phyloP scores from a whole-genome alignment of 345 rosid species.

The Eucalyptus curtisii region DNA sequence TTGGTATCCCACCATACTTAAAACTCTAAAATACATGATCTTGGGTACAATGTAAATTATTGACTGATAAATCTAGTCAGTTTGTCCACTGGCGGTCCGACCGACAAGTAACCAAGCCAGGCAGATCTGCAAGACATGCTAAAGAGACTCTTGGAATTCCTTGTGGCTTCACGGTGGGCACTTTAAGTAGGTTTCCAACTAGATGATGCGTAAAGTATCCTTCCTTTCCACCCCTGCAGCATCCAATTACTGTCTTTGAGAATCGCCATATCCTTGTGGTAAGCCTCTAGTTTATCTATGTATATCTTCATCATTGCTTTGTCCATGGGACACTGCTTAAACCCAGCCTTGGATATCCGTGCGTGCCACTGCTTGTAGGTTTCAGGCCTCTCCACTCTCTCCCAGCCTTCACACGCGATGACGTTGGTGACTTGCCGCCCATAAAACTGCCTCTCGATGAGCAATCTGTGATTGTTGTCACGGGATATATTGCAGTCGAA shows the following conservation, averaged over 20 bases:
- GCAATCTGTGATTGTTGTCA: conserved; percentile 14
- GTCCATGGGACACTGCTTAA: conserved; percentile 22
- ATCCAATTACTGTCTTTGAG: neutral
- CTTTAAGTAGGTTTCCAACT: neutral
- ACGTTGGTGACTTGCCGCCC: conserved; percentile 20
- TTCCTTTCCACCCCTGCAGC: conserved; percentile 2
- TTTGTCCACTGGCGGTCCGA: neutral
- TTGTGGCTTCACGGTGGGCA: neutral
- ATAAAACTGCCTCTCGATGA: conserved; percentile 13
- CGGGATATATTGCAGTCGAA: conserved; percentile 10
- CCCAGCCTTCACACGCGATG: conserved; percentile 26
- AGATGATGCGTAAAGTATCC: neutral
- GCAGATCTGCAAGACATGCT: neutral
- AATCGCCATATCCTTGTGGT: neutral
- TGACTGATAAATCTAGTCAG: neutral
- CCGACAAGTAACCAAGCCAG: neutral
- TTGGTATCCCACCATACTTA: neutral
- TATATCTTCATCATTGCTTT: conserved; percentile 8
- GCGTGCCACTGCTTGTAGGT: conserved; percentile 46
- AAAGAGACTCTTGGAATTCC: neutral
- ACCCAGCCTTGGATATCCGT: conserved; percentile 29
- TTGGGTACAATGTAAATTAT: neutral
- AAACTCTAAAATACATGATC: neutral
- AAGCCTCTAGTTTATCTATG: neutral
- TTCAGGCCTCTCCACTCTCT: conserved; percentile 41